Base-by-base conservation (phyloP, 2,329 filamentous ascomycete genomes). In the Ophiocordyceps camponoti-rufipedis region DNA sequence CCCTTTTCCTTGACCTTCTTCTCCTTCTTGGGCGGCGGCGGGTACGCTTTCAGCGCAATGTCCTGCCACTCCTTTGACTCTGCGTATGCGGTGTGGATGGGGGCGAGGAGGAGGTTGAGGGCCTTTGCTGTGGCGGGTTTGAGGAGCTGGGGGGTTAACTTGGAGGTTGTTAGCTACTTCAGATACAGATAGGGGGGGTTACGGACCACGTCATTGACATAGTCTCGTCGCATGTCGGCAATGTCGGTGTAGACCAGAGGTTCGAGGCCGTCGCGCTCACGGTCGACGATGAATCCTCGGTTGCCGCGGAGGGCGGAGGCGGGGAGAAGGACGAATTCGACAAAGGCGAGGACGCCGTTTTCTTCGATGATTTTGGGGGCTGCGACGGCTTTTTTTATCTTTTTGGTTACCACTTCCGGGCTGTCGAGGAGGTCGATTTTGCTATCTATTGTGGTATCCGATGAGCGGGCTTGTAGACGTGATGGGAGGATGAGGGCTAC, bases 401-500 rank as follows among this genome's bases (percentile, higher is more conserved):
- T 94, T 69, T 82, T 86, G 53, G 72, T 68, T 13, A 96, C 82
- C 2, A 67, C 64, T 0, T 93, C 85, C 0, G 82, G 68, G 0
- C 74, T 53, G 57, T 96, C 91, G 16, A 96, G 74, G n/a, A 96
- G 71, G 58, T 96, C 91, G 52, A 96, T 93, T 66, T 95, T 95
- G 57, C 78, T 85, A 62, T 88, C 81, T 54, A 66, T 64, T 18
- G 28, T 13, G 29, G 8, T 31, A 12, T 23, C 29, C 29, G 29
- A 4, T 31, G 2, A 31, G 29, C 4, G 29, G 9, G 9, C 9
- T 31, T 31, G 11, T 45, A 40, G 28, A 23, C 6, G 29, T 12
- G 9, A 31, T 18, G 42, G n/a, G 42, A 23, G 19, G 3, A 9
- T 5, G 6, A 4, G 10, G 33, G 11, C 19, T 57, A 67, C 85